phyloP scores from a whole-genome alignment of 208 protist genomes.

The Acanthamoeba healyi region DNA sequence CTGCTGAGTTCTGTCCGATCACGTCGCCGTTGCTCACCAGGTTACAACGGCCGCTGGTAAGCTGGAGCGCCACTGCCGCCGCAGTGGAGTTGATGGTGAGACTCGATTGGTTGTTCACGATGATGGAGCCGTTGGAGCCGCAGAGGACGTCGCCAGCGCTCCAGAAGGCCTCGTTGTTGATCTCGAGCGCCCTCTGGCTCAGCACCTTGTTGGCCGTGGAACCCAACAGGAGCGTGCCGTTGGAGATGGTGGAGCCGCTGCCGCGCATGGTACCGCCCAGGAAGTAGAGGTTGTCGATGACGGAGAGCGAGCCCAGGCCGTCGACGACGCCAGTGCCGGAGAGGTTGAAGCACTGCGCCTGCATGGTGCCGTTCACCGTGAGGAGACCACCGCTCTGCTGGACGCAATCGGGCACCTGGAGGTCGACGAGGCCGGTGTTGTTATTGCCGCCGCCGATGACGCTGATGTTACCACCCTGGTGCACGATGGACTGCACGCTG shows the following conservation, averaged over 20 bases:
- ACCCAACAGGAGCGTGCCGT: constrained; percentile 19
- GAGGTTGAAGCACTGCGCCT: constrained; percentile 50
- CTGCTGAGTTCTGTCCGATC: not conserved
- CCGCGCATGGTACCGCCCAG: constrained; percentile 61
- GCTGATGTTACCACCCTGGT: constrained; percentile 47
- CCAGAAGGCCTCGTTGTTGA: constrained; percentile 16
- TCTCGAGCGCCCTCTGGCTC: not conserved
- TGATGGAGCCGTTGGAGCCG: constrained; percentile 51
- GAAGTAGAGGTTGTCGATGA: not conserved
- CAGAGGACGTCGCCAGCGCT: constrained; percentile 54
- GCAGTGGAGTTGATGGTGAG: constrained; percentile 39
- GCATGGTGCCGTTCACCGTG: constrained; percentile 47
- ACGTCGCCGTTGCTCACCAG: constrained; percentile 24
- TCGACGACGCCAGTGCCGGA: constrained; percentile 15
- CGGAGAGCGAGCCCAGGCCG: constrained; percentile 32
- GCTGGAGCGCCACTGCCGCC: not conserved
- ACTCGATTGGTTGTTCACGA: not conserved
- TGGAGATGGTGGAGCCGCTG: constrained; percentile 16
- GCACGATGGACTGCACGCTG: constrained; percentile 41
- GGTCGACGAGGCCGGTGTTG: not conserved
- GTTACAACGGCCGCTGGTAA: not conserved
- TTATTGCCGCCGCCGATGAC: not conserved
- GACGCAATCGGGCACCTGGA: constrained; percentile 36
- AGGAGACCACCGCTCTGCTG: not conserved
- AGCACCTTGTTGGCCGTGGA: not conserved